Evolutionary conservation across 2,329 filamentous ascomycete genomes (phyloP).

Genomic region (Stagonosporopsis chrysanthemi): DNA sequence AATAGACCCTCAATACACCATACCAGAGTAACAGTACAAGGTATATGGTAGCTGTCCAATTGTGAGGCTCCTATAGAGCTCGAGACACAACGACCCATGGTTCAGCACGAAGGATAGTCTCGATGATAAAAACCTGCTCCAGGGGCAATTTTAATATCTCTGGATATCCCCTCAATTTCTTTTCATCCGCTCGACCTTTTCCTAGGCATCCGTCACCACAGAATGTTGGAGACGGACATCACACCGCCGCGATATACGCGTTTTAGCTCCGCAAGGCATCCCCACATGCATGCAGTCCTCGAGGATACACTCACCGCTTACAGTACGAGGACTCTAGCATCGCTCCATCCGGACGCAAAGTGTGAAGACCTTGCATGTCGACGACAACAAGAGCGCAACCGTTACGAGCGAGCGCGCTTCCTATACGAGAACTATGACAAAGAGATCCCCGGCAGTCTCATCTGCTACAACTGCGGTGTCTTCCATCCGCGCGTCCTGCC

Average conservation of each 20-base stretch:
- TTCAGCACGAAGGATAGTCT: conserved; percentile 6
- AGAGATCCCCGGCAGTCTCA: conserved; percentile 1
- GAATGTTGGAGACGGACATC: conserved; percentile 3
- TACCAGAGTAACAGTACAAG: too few relatives aligned
- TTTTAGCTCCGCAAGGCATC: conserved; percentile 2
- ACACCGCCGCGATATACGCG: conserved; percentile 2
- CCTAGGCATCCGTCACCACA: conserved; percentile 2
- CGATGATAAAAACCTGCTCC: conserved; percentile 2
- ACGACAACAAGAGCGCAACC: conserved; percentile 5
- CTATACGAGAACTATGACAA: conserved; percentile 5
- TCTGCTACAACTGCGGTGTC: conserved; percentile 6
- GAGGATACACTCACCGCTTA: neutral
- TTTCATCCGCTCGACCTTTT: conserved; percentile 3
- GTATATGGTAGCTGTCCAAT: conserved; percentile 6
- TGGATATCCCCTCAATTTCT: neutral
- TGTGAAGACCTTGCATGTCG: conserved; percentile 6
- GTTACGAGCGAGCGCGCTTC: conserved; percentile 3
- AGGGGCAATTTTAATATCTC: too few relatives aligned
- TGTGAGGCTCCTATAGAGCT: neutral
- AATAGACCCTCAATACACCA: too few relatives aligned
- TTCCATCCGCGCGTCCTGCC: neutral
- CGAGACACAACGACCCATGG: conserved; percentile 3
- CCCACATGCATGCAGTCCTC: neutral
- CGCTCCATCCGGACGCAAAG: conserved; percentile 2
- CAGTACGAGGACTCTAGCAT: conserved; percentile 6